phyloP scores from a whole-genome alignment of 495 filamentous ascomycete genomes.

The Neurospora sp. region DNA sequence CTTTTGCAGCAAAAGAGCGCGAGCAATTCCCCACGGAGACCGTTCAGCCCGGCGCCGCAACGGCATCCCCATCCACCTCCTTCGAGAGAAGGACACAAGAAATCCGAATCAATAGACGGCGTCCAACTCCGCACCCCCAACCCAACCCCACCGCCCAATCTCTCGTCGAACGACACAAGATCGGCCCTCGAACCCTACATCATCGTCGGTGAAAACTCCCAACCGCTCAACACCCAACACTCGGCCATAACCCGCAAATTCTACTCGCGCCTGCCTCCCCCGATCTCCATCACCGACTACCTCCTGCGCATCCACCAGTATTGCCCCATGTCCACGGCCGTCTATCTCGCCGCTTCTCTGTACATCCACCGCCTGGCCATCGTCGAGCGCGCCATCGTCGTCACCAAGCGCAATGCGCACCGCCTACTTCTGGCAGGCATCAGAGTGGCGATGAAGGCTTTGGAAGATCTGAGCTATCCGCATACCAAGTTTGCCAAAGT shows the following conservation, averaged over 20 bases:
- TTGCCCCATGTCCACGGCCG: conserved; percentile 92
- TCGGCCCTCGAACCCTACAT: conserved; percentile 35
- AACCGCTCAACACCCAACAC: conserved; percentile 59
- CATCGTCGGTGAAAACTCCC: conserved; percentile 49
- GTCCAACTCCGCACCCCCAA: conserved; percentile 29
- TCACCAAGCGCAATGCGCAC: conserved; percentile 78
- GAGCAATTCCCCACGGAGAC: conserved; percentile 6
- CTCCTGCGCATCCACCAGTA: conserved; percentile 75
- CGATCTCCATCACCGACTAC: conserved; percentile 76
- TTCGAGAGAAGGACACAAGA: not conserved
- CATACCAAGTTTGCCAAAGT: conserved; percentile 79
- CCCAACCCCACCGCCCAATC: conserved; percentile 11
- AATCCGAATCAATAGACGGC: conserved; percentile 27
- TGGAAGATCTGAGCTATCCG: conserved; percentile 81
- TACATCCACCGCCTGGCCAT: conserved; percentile 78
- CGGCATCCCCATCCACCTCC: conserved; percentile 4
- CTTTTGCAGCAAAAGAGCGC: conserved; percentile 23
- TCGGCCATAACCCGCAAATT: conserved; percentile 80
- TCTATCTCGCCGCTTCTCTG: conserved; percentile 85
- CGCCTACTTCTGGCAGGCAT: conserved; percentile 77
- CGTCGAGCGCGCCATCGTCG: conserved; percentile 58
- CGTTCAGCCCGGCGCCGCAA: conserved; percentile 1
- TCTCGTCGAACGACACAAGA: conserved; percentile 4
- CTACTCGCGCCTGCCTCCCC: conserved; percentile 76
- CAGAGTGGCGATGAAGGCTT: conserved; percentile 80